These are phyloP conservation scores for Tulasnella sp. DNA, from an alignment of 768 basidiomycete species.

Conservation along the genomic window DNA sequence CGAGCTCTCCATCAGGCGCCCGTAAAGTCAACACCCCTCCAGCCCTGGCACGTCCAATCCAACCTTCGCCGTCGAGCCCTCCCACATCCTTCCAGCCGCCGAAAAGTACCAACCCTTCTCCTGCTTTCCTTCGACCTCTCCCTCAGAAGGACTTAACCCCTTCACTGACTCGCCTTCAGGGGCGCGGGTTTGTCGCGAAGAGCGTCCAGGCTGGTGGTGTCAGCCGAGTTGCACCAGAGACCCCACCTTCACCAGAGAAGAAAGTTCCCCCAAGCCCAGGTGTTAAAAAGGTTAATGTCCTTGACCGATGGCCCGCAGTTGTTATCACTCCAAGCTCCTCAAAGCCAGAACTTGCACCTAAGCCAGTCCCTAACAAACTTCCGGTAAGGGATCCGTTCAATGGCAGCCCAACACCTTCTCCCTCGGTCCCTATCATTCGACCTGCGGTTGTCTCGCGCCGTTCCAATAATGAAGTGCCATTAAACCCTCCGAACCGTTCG, in stretches of 20 bases:
- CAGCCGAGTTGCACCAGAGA: background rate
- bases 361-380: conserved; percentile 13
- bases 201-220: conserved; percentile 61
- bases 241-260: background rate
- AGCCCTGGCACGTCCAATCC: conserved; percentile 48
- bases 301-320: conserved; percentile 57
- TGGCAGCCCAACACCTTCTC: background rate
- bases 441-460: background rate
- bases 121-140: conserved; percentile 49
- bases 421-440: background rate
- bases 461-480: background rate
- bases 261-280: conserved; percentile 11
- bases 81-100: conserved; percentile 34
- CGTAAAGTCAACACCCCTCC: conserved; percentile 19
- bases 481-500: background rate
- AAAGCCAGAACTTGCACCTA: conserved; percentile 35
- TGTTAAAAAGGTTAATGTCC: conserved; percentile 42
- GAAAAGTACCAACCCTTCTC: conserved; percentile 44
- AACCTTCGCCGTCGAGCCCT: conserved; percentile 36
- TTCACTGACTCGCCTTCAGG: conserved; percentile 72
- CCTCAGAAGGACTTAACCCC: conserved; percentile 66
- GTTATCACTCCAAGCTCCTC: conserved; percentile 20
- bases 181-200: conserved; percentile 78
- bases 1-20: background rate
- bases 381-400: conserved; percentile 11